Evolutionary conservation across 768 basidiomycete genomes (phyloP), one percentile per base, ranked within the genome.

Genomic region (Rhizopogon roseolus): DNA sequence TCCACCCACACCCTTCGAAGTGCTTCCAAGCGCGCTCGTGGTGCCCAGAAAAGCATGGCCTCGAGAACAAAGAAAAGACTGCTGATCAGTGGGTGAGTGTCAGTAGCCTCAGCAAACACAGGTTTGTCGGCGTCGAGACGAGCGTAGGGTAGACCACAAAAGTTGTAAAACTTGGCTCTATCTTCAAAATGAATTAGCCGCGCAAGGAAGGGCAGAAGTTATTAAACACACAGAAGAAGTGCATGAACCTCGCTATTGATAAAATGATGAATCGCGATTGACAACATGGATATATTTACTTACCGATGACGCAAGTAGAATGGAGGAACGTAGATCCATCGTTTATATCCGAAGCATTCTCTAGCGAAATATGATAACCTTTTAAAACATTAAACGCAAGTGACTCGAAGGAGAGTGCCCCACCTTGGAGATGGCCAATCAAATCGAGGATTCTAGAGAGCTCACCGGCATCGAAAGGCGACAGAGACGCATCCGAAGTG

Each of bases 251-350:
- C 14, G 45, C 45, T 48, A 22, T 48, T 9, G 7, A 48, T 48
- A 34, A 34, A 14, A 5, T 22, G 13, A 19, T 6, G 6, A 36
- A 36, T 36, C 17, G 32, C 8, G 14, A 34, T 19, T 34, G 6
- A 46, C 32, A 4, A 6, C 19, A 32, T 22, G 22, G 22, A 22
- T 48, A 10, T 1, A 17, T 36, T 48, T 34, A 37, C 50, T 38
- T 45, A 55, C 54, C 54, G 27, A 55, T 43, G 41, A 53, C 42
- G 16, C 32, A 43, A 36, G 39, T 55, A 22, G 50, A 55, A 55
- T 55, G 54, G 22, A 17, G 32, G 13, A 29, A 39, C n/a, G n/a
- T n/a, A n/a, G n/a, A n/a, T n/a, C n/a, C n/a, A 55, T 52, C 29
- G 2, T 50, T n/a, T n/a, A n/a, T 8, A 10, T 29, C 34, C 14